Evolutionary conservation across 2,329 filamentous ascomycete species (phyloP), one percentile per base, ranked within the genome.

Genomic region (Aspergillus fumigatus): DNA sequence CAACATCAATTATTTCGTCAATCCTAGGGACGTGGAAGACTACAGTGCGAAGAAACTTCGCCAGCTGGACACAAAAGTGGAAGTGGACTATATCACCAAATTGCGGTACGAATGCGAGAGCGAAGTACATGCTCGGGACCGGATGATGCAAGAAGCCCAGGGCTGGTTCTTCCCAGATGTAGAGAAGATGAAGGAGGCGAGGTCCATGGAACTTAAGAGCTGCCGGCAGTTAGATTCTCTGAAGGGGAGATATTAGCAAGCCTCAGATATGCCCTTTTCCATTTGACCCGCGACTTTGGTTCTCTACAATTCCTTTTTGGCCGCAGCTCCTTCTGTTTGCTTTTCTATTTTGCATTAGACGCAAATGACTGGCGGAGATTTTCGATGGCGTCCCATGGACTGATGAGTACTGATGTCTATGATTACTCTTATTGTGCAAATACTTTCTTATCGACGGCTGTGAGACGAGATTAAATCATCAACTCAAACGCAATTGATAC

Each of bases 151-250:
- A 61, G 87, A 90, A 50, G 92, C 92, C 0, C 85, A 89, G 65
- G 92, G 92, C 3, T 96, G 92, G 88, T 91, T 96, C 69, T 92
- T 85, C 72, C 84, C 86, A 54, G 91, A 97, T 67, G 80, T 85
- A 52, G 87, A 87, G 60, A 92, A 91, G 79, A 84, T 96, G 84
- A 83, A 87, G 59, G 74, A 84, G 57, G 92, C 92, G 29, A 77
- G 81, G 58, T 76, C 76, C 23, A 80, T 87, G 80, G 77, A 82
- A 48, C 80, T 85, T 78, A 80, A 79, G 70, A 82, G 77, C 63
- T 89, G 86, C 71, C 76, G 76, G 65, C 79, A 78, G 61, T 68
- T 88, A 64, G 76, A 82, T 53, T 74, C 78, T 49, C 68, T 85
- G 71, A 79, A 79, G 53, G 65, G 71, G 32, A 71, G 62, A 57